A percentile compares a stretch with the other conserved stretches of the same genome.
phyloP scores from a whole-genome alignment of 768 basidiomycete species.

The Lactifluus subvellereus region DNA sequence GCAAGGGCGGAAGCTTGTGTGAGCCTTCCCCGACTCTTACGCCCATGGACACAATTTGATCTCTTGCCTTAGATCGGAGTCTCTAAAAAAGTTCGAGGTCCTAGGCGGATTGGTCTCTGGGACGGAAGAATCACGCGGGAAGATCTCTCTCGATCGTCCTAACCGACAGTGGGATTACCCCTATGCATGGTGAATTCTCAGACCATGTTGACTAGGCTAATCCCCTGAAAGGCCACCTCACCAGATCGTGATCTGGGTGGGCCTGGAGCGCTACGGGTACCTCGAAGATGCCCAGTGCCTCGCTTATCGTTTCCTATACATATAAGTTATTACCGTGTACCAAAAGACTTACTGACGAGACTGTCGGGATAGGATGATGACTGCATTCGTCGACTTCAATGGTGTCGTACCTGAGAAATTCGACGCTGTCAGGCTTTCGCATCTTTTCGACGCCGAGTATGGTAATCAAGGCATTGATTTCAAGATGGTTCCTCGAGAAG shows the following conservation, averaged over 20 bases:
- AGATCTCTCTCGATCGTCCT: conserved; percentile 91
- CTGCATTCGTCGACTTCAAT: conserved; percentile 93
- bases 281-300: conserved; percentile 88
- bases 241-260: conserved; percentile 99
- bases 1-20: conserved; percentile 92
- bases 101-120: conserved; percentile 93
- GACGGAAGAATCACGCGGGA: conserved; percentile 93
- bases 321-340: conserved; percentile 45
- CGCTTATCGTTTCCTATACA: conserved; percentile 94
- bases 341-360: conserved; percentile 7
- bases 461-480: conserved; percentile 97
- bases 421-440: conserved; percentile 92
- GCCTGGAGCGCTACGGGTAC: conserved; percentile 93
- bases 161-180: conserved; percentile 99
- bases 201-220: not conserved
- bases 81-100: conserved; percentile 93
- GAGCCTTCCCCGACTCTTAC: conserved; percentile 34
- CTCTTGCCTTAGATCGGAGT: conserved; percentile 52
- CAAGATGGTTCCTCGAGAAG: conserved; percentile 94
- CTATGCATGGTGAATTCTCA: conserved; percentile 58
- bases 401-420: conserved; percentile 99
- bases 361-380: conserved; percentile 66
- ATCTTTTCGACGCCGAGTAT: conserved; percentile 96
- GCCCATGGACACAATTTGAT: not conserved
- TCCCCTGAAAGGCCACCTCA: conserved; percentile 72